phyloP scores from a whole-genome alignment of 192 early-diverging fungal species.

The Thoreauomyces humboldtii region DNA sequence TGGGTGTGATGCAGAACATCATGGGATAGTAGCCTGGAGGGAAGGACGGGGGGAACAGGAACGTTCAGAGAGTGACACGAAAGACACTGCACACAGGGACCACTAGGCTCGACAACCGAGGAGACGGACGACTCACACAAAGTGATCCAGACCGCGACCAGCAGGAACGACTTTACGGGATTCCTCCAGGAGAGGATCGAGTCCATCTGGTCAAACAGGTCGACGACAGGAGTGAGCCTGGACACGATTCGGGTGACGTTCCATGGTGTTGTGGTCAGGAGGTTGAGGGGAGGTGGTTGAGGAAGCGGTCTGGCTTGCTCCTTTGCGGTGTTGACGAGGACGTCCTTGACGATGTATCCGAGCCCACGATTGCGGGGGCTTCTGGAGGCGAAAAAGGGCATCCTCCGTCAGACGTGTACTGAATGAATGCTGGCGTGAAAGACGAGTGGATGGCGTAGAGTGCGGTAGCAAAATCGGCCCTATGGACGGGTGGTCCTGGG shows the following conservation, averaged over 20 bases:
- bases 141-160: slow-evolving; percentile 24
- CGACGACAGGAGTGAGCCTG: slow-evolving; percentile 60
- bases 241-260: slow-evolving; percentile 64
- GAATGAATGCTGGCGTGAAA: too few species aligned
- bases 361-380: too few species aligned
- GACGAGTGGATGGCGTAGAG: too few species aligned
- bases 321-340: slow-evolving; percentile 11
- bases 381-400: too few species aligned
- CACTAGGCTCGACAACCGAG: slow-evolving; percentile 2
- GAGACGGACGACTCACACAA: slow-evolving; percentile 41
- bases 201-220: slow-evolving; percentile 52
- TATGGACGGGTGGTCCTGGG: too few species aligned
- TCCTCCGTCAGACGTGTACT: too few species aligned
- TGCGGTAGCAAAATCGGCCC: too few species aligned
- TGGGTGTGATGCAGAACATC: slow-evolving; percentile 48
- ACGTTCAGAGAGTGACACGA: not conserved
- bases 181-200: slow-evolving; percentile 66
- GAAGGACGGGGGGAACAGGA: not conserved
- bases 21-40: slow-evolving; percentile 54
- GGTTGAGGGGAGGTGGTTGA: not conserved
- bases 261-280: slow-evolving; percentile 10
- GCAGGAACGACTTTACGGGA: slow-evolving; percentile 51
- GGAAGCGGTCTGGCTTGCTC: not conserved
- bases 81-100: too few species aligned
- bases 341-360: not conserved